Conservation (phyloP, 805 yeast genomes). For the Nakazawaea molendinolei region DNA sequence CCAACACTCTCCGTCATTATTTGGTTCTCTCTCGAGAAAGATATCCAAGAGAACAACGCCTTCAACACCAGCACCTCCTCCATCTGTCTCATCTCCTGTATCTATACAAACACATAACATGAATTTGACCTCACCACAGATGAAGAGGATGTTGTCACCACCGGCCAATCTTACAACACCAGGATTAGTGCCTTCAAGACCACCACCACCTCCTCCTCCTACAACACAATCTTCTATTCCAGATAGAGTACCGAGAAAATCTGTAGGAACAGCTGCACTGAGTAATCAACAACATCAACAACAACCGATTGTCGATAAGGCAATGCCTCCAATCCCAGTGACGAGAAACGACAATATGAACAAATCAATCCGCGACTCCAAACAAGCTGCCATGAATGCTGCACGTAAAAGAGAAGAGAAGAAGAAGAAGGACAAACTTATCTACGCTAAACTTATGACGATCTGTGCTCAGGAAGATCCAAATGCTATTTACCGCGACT, state of each 20-base stretch:
- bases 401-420: constrained; percentile 77
- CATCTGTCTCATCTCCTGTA: constrained; percentile 3
- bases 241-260: constrained; percentile 1
- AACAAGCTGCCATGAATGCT: constrained; percentile 45
- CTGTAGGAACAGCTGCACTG: neutral
- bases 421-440: constrained; percentile 63
- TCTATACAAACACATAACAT: constrained; percentile 1
- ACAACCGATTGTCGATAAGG: neutral
- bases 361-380: constrained; percentile 21
- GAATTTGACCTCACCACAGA: neutral
- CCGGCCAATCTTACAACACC: constrained; percentile 1
- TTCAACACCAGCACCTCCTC: constrained; percentile 13
- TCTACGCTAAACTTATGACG: constrained; percentile 59
- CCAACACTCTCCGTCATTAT: constrained; percentile 12
- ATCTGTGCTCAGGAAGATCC: constrained; percentile 90
- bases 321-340: constrained; percentile 21
- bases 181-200: constrained; percentile 22
- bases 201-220: constrained; percentile 29
- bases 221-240: constrained; percentile 13
- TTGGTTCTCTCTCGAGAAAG: constrained; percentile 21
- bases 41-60: constrained; percentile 16
- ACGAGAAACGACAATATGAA: constrained; percentile 21
- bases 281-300: neutral
- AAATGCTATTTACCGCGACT: constrained; percentile 52
- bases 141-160: constrained; percentile 6